Base-by-base conservation (phyloP, 768 basidiomycete species). In the Amanita molliuscula region DNA sequence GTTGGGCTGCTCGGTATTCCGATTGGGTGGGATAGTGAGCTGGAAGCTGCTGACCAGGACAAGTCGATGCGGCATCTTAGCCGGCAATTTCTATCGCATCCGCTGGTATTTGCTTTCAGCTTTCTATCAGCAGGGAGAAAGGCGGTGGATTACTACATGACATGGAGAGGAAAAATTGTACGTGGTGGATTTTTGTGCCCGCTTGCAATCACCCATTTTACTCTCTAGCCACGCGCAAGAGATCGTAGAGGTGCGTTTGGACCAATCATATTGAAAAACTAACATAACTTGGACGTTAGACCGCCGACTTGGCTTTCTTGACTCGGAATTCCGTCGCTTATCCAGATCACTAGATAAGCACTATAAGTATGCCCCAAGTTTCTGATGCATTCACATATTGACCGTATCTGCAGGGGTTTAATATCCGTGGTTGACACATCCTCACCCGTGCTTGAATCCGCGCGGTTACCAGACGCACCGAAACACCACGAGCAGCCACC, bases 81-180 rank as follows among this genome's bases (percentile, higher is more conserved):
- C 65, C 57, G 51, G 23, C 21, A 35, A 28, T 16, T 25, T 28
- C 6, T 44, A 7, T 43, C 40, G 6, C n/a, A 66, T 38, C 61
- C 68, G 4, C 65, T 75, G 18, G 73, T 76, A 11, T 75, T 76
- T 56, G 76, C 72, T 3, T 67, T 74, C 52, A 65, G 71, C 16
- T 67, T 63, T 15, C 59, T 61, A 54, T 65, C 69, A 20, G 66
- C 64, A 9, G 67, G 66, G 18, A 62, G 64, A 47, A 72, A 67
- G 54, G 66, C 67, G 34, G 67, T 75, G 29, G 73, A 77, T 56
- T 76, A 73, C 58, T 75, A 75, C 54, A 71, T 74, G 70, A 69
- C 71, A 26, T 76, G 74, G 74, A 63, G 65, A 53, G 66, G 69
- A 11, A 66, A 69, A 59, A 66, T 60, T 45, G 73, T 73, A 42